Evolutionary conservation across 78 protist genomes (phyloP).

Genomic region (Dictyostelium firmibasis): DNA sequence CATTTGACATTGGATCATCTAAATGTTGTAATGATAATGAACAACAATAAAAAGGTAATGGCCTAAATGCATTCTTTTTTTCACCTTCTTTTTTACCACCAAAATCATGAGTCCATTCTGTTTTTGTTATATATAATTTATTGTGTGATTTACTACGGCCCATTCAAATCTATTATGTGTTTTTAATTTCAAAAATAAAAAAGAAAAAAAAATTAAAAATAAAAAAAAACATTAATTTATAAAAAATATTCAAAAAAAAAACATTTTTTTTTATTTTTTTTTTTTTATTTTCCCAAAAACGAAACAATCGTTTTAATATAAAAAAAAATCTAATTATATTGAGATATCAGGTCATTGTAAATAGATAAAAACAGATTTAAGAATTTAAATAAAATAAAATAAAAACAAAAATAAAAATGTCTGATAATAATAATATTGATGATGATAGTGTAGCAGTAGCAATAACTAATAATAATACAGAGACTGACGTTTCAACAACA

Average conservation of each 20-base stretch:
- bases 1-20: conserved; percentile 82
- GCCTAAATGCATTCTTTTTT: background rate
- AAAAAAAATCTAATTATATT: background rate
- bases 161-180: background rate
- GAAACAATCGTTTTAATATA: background rate
- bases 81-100: conserved; percentile 78
- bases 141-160: conserved; percentile 24
- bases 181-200: background rate
- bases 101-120: conserved; percentile 76
- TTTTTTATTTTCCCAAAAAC: background rate
- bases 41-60: conserved; percentile 90
- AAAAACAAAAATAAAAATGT: background rate
- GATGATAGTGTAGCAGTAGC: background rate
- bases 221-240: background rate
- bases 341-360: background rate
- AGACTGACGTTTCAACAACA: too few relatives aligned
- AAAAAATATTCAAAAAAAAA: background rate
- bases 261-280: background rate
- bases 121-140: conserved; percentile 47
- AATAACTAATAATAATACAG: background rate
- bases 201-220: background rate
- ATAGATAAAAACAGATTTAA: background rate
- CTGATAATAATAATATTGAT: background rate
- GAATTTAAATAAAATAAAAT: too few relatives aligned
- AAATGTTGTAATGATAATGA: conserved; percentile 83